These are phyloP conservation scores for Calonectria leucothoes DNA, from an alignment of 2,329 filamentous ascomycete genomes.

Conservation along the genomic window DNA sequence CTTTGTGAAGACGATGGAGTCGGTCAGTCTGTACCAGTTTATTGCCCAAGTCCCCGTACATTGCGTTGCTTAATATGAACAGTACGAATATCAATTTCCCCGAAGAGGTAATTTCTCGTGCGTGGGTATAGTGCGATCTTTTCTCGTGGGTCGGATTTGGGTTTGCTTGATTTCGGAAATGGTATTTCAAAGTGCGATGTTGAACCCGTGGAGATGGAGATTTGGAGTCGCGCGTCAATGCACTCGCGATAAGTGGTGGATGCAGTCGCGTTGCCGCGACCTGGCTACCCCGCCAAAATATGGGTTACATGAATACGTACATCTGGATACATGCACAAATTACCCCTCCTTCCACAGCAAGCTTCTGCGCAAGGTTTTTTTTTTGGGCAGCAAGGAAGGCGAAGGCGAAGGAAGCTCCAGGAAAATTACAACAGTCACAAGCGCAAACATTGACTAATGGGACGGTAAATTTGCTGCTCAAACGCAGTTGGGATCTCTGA, in stretches of 20 bases:
- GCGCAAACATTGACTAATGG: no score
- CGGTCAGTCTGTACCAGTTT: conserved; percentile 72
- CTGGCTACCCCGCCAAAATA: conserved; percentile 42
- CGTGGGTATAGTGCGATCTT: neutral
- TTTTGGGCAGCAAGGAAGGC: neutral
- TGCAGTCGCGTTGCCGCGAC: conserved; percentile 24
- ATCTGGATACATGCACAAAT: conserved; percentile 22
- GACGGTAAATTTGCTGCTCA: neutral
- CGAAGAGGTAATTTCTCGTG: no score
- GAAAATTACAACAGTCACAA: neutral
- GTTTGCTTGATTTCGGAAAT: neutral
- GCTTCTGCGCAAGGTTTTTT: neutral
- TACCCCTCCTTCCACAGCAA: conserved; percentile 32
- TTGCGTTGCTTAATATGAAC: conserved; percentile 49
- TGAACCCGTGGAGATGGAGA: conserved; percentile 18
- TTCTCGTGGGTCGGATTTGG: neutral
- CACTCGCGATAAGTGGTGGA: conserved; percentile 25
- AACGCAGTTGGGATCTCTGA: conserved; percentile 11
- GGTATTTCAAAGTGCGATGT: neutral
- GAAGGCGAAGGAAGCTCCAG: no score
- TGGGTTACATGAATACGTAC: conserved; percentile 41
- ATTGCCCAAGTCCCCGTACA: conserved; percentile 90
- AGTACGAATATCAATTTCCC: neutral
- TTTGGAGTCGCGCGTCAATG: conserved; percentile 31
- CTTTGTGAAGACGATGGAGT: neutral